phyloP scores from a whole-genome alignment of 2,329 filamentous ascomycete genomes.

The Colletotrichum godetiae region DNA sequence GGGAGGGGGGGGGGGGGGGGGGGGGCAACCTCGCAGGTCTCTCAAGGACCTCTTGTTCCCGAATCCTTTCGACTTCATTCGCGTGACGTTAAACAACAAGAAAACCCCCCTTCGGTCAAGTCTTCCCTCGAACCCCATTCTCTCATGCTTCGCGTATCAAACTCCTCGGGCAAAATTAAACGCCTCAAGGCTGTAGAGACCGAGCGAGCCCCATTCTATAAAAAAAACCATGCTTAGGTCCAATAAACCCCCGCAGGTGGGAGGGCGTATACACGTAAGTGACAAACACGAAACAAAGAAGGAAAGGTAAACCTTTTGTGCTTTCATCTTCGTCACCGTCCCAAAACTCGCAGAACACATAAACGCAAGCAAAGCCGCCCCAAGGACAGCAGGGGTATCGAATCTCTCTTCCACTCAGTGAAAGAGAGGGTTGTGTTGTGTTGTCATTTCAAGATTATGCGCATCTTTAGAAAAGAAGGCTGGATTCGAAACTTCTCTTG shows the following conservation, averaged over 20 bases:
- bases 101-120: neutral
- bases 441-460: constrained; percentile 20
- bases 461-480: neutral
- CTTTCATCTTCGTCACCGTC: constrained; percentile 13
- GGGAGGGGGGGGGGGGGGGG: no score
- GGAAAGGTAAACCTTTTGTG: neutral
- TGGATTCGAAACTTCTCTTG: no score
- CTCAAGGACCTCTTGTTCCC: neutral
- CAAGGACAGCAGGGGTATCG: constrained; percentile 35
- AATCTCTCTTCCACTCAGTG: constrained; percentile 25
- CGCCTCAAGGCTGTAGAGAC: constrained; percentile 14
- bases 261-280: neutral
- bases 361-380: constrained; percentile 35
- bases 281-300: neutral
- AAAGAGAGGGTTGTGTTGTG: constrained; percentile 5
- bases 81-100: constrained; percentile 9
- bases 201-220: constrained; percentile 11
- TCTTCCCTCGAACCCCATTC: neutral
- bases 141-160: constrained; percentile 31
- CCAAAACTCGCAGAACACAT: constrained; percentile 25
- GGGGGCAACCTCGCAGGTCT: neutral
- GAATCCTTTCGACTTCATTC: constrained; percentile 13
- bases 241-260: neutral
- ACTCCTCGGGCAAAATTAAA: constrained; percentile 20
- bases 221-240: neutral